phyloP scores from a whole-genome alignment of 2,329 filamentous ascomycete species.

The Xylaria sp. region DNA sequence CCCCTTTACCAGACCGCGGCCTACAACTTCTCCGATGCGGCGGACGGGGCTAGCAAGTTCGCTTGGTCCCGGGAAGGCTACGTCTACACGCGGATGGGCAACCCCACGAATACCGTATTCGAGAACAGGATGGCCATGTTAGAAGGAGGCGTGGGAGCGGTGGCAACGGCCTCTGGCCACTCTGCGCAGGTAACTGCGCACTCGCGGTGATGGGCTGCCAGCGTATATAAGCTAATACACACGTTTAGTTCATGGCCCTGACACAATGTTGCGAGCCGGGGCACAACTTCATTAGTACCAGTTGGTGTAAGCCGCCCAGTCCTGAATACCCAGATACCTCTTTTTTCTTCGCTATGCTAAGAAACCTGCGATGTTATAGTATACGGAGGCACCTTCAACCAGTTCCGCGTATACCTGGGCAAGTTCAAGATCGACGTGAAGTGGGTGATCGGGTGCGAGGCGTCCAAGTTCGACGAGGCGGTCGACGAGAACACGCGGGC shows the following conservation, averaged over 20 bases:
- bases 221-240: constrained; percentile 8
- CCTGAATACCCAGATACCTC: background rate
- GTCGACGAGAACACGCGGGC: constrained; percentile 37
- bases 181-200: constrained; percentile 34
- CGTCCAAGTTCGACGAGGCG: constrained; percentile 35
- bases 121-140: constrained; percentile 43
- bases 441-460: constrained; percentile 39
- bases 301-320: constrained; percentile 34
- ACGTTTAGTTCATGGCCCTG: constrained; percentile 39
- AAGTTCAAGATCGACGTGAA: constrained; percentile 44
- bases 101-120: constrained; percentile 43
- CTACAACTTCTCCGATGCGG: constrained; percentile 41
- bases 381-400: constrained; percentile 44
- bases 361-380: constrained; percentile 21
- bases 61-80: constrained; percentile 43
- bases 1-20: constrained; percentile 37
- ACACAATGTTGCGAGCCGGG: constrained; percentile 41
- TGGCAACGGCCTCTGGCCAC: constrained; percentile 42
- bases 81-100: constrained; percentile 44
- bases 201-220: background rate
- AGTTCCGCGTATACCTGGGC: constrained; percentile 42
- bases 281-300: constrained; percentile 42
- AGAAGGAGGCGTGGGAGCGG: constrained; percentile 42
- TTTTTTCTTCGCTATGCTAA: constrained; percentile 14
- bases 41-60: constrained; percentile 42